Evolutionary conservation across 2,329 filamentous ascomycete genomes (phyloP), one percentile per base, ranked within the genome.

Genomic region (Aaosphaeria pasadenensis): DNA sequence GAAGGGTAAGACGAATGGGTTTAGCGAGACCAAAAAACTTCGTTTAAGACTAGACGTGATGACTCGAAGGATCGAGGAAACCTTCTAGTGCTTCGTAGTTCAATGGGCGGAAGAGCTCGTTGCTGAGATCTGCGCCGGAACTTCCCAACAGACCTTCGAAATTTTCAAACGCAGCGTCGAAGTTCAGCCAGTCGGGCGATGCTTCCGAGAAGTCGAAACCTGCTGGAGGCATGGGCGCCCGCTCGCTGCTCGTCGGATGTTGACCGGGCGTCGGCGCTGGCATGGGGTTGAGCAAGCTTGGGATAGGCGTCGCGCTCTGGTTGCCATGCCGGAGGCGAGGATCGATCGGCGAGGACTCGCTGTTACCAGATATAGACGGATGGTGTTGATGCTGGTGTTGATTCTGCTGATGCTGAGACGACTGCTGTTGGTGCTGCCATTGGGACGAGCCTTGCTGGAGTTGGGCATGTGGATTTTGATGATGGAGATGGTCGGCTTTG

Each of bases 161-260:
- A 33, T 71, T 71, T 55, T 72, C 68, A 53, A 72, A 72, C 5
- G 69, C 69, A 1, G 60, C 58, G 28, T 71, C 68, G 39, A 71
- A 71, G 32, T 70, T 71, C 30, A 72, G 39, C 69, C 69, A 72
- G 38, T 71, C 68, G 0, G 67, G 64, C 1, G 60, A 66, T 31
- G 64, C 56, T 31, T 69, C 67, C n/a, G 59, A 56, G 45, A 69
- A 65, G 5, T 63, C 61, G 35, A 65, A 66, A 11, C 54, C 56
- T 2, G 54, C 52, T 3, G 59, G 52, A 13, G 56, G 47, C 24
- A 28, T 28, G 33, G 33, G 33, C 28, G 57, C 56, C 1, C 67
- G 58, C 47, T 70, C 67, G 38, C 67, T 70, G 52, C 67, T 70
- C 7, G 64, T 70, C 0, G 69, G 65, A 35, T 71, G 69, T 30